Evolutionary conservation across 2,329 filamentous ascomycete genomes (phyloP), one percentile per base, ranked within the genome.

Genomic region (Exophiala aquamarina): DNA sequence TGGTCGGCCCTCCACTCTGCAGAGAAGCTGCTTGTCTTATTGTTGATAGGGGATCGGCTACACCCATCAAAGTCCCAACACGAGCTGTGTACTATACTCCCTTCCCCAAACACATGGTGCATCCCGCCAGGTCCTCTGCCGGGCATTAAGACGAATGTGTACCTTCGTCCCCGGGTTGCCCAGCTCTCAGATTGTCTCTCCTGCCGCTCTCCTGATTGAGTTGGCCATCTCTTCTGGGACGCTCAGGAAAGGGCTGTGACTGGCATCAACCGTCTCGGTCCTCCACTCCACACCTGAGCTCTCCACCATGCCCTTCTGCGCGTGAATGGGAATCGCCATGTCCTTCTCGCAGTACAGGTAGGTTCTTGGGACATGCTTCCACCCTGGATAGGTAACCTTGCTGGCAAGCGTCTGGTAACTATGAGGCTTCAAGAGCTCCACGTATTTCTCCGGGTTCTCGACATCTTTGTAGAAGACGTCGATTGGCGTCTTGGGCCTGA

Each of bases 221-320:
- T 50, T 57, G 3, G 63, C 68, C 41, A 66, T 57, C 38, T 61
- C 61, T 36, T 61, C 62, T 0, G 67, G 64, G 57, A 59, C 64
- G 26, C 65, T 69, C 54, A 72, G 47, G 52, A 71, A 74, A 14
- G 69, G 70, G 53, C 66, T 70, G 55, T 74, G 70, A 1, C 66
- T 63, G 11, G 54, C 57, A 46, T 66, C 60, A 3, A 66, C 41
- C 15, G 60, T 65, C 42, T 63, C 62, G 3, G 65, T 60, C 29
- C 60, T 59, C 14, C 66, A 53, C 1, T 63, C 56, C 1, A 50
- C 65, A 0, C 64, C 65, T 20, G 63, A 59, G 13, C 47, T 58
- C 5, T 56, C 59, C 10, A 66, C 60, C 66, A 73, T 67, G 10
- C 55, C 58, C 52, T 68, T 61, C 55, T 74, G 70, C 10, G 49